These are phyloP conservation scores for Syncephalis plumigaleata DNA, from an alignment of 371 early-diverging fungal genomes.

Conservation along the genomic window DNA sequence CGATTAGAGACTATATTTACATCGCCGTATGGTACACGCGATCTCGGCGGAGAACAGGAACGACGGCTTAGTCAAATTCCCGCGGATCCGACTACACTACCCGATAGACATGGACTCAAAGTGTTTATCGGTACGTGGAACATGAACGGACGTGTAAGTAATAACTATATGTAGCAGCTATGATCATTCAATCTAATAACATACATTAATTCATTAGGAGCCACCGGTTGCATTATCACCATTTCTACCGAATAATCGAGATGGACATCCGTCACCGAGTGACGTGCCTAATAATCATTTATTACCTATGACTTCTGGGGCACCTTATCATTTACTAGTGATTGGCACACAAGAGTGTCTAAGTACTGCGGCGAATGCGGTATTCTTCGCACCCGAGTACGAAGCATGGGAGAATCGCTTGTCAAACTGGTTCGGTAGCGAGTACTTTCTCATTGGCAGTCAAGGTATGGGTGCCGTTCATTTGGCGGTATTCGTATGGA, in stretches of 20 bases:
- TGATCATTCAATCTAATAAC: not conserved
- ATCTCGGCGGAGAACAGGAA: too few species aligned
- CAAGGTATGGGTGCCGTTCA: conserved; percentile 51
- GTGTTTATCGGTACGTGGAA: conserved; percentile 62
- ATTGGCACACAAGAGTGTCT: conserved; percentile 66
- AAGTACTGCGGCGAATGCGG: conserved; percentile 32
- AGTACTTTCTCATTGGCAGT: conserved; percentile 30
- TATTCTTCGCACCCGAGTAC: conserved; percentile 35
- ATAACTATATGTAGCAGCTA: not conserved
- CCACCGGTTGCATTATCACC: not conserved
- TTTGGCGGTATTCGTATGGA: conserved; percentile 47
- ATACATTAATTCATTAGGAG: not conserved
- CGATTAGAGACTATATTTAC: too few species aligned
- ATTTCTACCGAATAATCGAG: conserved; percentile 7
- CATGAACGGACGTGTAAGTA: conserved; percentile 41
- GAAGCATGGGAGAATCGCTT: conserved; percentile 36
- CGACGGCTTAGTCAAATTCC: too few species aligned
- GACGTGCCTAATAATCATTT: not conserved
- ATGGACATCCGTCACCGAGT: conserved; percentile 3
- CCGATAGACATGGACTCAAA: conserved; percentile 18
- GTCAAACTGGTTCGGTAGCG: conserved; percentile 19
- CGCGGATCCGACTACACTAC: too few species aligned
- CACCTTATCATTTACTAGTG: conserved; percentile 41
- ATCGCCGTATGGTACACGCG: too few species aligned
- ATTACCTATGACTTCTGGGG: conserved; percentile 9